phyloP scores from a whole-genome alignment of 2,329 filamentous ascomycete species.

The Podosphaera fusca region DNA sequence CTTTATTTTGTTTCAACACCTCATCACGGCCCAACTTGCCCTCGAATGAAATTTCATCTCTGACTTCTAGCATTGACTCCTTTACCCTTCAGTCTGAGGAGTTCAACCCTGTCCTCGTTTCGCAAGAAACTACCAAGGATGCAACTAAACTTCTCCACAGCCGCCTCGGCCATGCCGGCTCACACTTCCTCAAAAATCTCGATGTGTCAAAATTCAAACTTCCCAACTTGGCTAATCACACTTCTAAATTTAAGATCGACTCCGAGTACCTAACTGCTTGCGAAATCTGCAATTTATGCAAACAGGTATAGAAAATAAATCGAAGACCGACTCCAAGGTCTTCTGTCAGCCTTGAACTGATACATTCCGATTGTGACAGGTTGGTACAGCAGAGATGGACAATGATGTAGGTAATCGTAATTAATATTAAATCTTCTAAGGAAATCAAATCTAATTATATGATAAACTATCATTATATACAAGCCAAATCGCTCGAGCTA shows the following conservation, averaged over 20 bases:
- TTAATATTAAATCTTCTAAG: no score
- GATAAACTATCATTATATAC: no score
- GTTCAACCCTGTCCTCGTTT: background rate
- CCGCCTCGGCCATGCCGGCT: background rate
- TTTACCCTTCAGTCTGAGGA: background rate
- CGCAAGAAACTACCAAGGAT: background rate
- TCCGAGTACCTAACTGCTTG: background rate
- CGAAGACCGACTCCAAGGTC: background rate
- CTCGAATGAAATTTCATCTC: background rate
- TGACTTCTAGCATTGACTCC: no score
- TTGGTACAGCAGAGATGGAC: no score
- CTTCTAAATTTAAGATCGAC: no score
- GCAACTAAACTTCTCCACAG: background rate
- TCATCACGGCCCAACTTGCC: background rate
- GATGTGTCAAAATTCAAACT: background rate
- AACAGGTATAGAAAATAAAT: background rate
- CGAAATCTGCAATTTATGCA: background rate
- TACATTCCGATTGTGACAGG: background rate
- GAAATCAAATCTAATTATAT: no score
- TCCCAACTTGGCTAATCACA: background rate
- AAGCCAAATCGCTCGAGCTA: no score
- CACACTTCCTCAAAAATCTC: background rate
- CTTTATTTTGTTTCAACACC: background rate
- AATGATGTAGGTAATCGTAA: no score
- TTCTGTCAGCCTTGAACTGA: background rate